Evolutionary conservation across 2,329 filamentous ascomycete species (phyloP).

Genomic region (Xylariaceae sp.): DNA sequence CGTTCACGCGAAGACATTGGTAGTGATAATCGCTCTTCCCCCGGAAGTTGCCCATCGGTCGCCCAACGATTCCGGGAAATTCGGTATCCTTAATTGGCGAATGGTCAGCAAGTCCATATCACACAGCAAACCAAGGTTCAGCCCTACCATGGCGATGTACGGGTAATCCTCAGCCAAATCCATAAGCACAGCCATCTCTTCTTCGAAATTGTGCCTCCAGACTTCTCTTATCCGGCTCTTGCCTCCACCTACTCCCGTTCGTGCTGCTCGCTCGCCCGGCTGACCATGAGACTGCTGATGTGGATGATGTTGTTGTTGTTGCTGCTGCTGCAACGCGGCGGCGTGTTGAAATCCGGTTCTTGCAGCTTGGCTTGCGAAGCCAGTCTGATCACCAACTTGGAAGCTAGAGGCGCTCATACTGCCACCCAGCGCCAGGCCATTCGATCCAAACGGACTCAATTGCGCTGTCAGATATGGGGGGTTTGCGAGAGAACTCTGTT

Average conservation of each 20-base stretch:
- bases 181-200: conserved; percentile 87
- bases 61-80: conserved; percentile 95
- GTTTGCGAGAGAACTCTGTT: conserved; percentile 66
- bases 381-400: conserved; percentile 68
- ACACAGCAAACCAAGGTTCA: conserved; percentile 13
- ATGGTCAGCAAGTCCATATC: conserved; percentile 30
- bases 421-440: conserved; percentile 64
- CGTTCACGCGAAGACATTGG: conserved; percentile 95
- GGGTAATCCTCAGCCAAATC: conserved; percentile 88
- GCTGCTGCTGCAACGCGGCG: conserved; percentile 61
- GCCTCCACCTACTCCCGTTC: conserved; percentile 56
- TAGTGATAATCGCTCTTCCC: conserved; percentile 99
- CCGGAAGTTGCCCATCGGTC: conserved; percentile 92
- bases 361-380: conserved; percentile 84
- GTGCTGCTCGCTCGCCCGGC: conserved; percentile 44
- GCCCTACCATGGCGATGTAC: conserved; percentile 93
- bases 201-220: conserved; percentile 88
- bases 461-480: conserved; percentile 74
- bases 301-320: conserved; percentile 50
- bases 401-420: conserved; percentile 59
- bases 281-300: conserved; percentile 50
- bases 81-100: conserved; percentile 78
- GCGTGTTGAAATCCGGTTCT: conserved; percentile 87
- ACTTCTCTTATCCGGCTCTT: conserved; percentile 92
- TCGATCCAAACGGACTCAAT: conserved; percentile 71